Conservation (phyloP, 2,329 filamentous ascomycete species). For the Beauveria rudraprayagi region DNA sequence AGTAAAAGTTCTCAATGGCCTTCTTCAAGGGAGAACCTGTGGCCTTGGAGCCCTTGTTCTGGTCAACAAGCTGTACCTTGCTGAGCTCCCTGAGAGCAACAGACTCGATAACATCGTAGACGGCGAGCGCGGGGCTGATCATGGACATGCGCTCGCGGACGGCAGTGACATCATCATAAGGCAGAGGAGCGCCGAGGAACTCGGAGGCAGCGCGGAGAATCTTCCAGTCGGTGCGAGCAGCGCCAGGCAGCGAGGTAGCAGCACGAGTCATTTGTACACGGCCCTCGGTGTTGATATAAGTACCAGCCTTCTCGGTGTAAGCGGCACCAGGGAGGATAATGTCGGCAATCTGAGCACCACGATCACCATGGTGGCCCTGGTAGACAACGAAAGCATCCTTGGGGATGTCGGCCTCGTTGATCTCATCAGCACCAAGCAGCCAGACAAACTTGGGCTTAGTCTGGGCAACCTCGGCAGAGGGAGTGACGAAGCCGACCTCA, state of each 20-base stretch:
- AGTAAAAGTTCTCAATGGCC: slow-evolving; percentile 93
- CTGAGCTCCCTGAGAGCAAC: slow-evolving; percentile 65
- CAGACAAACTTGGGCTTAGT: slow-evolving; percentile 92
- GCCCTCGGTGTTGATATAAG: slow-evolving; percentile 96
- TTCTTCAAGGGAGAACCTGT: slow-evolving; percentile 69
- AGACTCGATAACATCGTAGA: slow-evolving; percentile 86
- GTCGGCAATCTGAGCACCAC: slow-evolving; percentile 85
- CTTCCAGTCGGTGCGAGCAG: slow-evolving; percentile 95
- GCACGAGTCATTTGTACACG: slow-evolving; percentile 89
- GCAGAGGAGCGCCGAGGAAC: slow-evolving; percentile 77
- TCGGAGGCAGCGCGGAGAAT: slow-evolving; percentile 90
- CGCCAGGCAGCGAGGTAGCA: slow-evolving; percentile 81
- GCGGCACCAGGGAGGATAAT: slow-evolving; percentile 88
- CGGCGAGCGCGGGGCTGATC: slow-evolving; percentile 81
- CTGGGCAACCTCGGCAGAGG: slow-evolving; percentile 71
- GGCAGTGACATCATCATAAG: slow-evolving; percentile 86
- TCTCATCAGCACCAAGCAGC: slow-evolving; percentile 92
- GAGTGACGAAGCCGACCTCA: slow-evolving; percentile 88
- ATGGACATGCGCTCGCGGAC: slow-evolving; percentile 91
- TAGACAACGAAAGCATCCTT: slow-evolving; percentile 96
- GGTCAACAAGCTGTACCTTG: slow-evolving; percentile 92
- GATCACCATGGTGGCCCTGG: slow-evolving; percentile 96
- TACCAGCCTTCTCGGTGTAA: slow-evolving; percentile 94
- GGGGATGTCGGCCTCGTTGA: slow-evolving; percentile 76
- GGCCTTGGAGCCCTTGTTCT: slow-evolving; percentile 81